phyloP scores from a whole-genome alignment of 169 alveolate species.

The Hepatocystis sp. region DNA sequence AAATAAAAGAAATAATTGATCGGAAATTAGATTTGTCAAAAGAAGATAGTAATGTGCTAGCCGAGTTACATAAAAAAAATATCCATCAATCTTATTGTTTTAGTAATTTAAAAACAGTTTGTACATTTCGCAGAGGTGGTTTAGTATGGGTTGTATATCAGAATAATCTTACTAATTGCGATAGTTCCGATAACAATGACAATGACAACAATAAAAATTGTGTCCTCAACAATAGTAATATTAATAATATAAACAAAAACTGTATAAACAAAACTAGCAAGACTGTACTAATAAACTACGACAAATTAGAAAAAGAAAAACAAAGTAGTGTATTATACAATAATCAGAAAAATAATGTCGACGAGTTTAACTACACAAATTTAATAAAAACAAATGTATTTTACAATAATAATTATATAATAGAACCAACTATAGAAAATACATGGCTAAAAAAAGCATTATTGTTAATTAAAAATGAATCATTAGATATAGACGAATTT shows the following conservation, averaged over 20 bases:
- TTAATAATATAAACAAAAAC: not conserved
- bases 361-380: conserved; percentile 14
- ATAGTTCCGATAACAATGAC: not conserved
- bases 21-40: conserved; percentile 26
- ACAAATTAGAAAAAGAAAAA: conserved; percentile 9
- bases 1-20: conserved; percentile 50
- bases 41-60: conserved; percentile 15
- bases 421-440: conserved; percentile 83
- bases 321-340: not conserved
- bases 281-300: conserved; percentile 5
- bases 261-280: not conserved
- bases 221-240: not conserved
- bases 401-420: conserved; percentile 37
- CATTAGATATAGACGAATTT: conserved; percentile 75
- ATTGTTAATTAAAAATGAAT: conserved; percentile 76
- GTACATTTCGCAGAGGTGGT: conserved; percentile 81
- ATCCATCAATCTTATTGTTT: conserved; percentile 15
- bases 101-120: conserved; percentile 14
- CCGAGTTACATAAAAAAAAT: not conserved
- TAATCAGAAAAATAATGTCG: not conserved
- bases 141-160: conserved; percentile 79
- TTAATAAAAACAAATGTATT: conserved; percentile 39
- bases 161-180: conserved; percentile 14
- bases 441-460: conserved; percentile 84
- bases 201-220: not conserved